Conservation (phyloP, 2,329 filamentous ascomycete genomes). For the Trichoderma polysporum region DNA sequence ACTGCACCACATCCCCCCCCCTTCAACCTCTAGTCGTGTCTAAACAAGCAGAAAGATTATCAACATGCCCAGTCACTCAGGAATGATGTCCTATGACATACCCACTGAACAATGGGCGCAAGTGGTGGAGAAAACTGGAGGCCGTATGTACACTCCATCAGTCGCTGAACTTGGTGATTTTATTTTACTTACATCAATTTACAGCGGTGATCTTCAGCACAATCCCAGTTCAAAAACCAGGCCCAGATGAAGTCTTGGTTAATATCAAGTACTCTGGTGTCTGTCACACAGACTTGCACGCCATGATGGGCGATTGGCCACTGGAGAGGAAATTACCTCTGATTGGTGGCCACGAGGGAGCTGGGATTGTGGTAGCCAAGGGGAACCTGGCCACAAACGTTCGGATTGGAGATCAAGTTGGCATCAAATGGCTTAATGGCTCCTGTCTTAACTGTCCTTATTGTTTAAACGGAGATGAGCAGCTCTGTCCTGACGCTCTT, state of each 20-base stretch:
- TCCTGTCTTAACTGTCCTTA: conserved; percentile 80
- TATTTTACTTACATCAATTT: conserved; percentile 12
- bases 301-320: conserved; percentile 88
- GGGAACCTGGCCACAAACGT: conserved; percentile 77
- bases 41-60: no score
- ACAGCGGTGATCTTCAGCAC: conserved; percentile 69
- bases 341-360: conserved; percentile 80
- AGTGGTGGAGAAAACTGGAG: conserved; percentile 79
- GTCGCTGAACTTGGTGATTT: no score
- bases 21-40: no score
- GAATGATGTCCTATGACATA: no score
- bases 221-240: conserved; percentile 78
- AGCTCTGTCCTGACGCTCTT: conserved; percentile 71
- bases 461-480: conserved; percentile 79
- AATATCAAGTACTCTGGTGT: conserved; percentile 90
- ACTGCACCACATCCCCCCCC: no score
- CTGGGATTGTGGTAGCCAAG: conserved; percentile 77
- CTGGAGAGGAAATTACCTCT: conserved; percentile 79
- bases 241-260: conserved; percentile 85
- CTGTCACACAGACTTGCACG: conserved; percentile 81
- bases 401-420: conserved; percentile 78
- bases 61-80: conserved; percentile 19
- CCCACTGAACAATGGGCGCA: conserved; percentile 89
- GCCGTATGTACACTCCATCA: no score
- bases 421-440: conserved; percentile 92